phyloP scores from a whole-genome alignment of 2,329 filamentous ascomycete genomes.

The Pseudogymnoascus sp. region DNA sequence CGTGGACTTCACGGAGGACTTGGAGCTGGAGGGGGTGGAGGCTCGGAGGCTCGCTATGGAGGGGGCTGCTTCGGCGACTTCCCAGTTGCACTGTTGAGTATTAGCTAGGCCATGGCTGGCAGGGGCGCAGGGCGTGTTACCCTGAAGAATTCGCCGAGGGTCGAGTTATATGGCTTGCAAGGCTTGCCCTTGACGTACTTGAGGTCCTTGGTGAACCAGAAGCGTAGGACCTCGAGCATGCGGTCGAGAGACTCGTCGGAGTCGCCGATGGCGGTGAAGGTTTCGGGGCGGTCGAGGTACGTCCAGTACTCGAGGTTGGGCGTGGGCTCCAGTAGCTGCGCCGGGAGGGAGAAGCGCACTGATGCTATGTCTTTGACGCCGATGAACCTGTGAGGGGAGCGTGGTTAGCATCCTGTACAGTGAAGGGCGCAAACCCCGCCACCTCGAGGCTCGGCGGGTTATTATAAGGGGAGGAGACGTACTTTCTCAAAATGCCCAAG shows the following conservation, averaged over 20 bases:
- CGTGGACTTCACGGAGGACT: conserved; percentile 28
- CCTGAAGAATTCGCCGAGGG: conserved; percentile 92
- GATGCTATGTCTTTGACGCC: conserved; percentile 92
- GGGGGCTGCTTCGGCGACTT: conserved; percentile 71
- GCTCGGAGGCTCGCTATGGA: conserved; percentile 37
- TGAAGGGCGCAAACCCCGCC: neutral
- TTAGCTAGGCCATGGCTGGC: conserved; percentile 12
- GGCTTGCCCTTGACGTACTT: conserved; percentile 99
- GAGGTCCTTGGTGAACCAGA: conserved; percentile 98
- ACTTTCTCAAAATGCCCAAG: conserved; percentile 80
- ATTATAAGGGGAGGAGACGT: conserved; percentile 30
- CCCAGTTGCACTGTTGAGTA: conserved; percentile 74
- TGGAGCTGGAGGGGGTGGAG: conserved; percentile 17
- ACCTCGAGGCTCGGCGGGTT: neutral
- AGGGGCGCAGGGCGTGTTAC: conserved; percentile 35
- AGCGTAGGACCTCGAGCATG: conserved; percentile 88
- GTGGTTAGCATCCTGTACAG: neutral
- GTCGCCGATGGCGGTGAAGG: conserved; percentile 74
- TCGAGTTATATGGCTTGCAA: conserved; percentile 98
- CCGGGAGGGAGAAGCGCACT: conserved; percentile 90
- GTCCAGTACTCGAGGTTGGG: conserved; percentile 99
- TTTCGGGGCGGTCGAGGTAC: conserved; percentile 89
- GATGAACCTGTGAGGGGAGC: conserved; percentile 60
- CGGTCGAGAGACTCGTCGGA: conserved; percentile 86
- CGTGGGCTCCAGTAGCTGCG: conserved; percentile 89